Conservation (phyloP, 345 rosid species). For the Camelina laxa region DNA sequence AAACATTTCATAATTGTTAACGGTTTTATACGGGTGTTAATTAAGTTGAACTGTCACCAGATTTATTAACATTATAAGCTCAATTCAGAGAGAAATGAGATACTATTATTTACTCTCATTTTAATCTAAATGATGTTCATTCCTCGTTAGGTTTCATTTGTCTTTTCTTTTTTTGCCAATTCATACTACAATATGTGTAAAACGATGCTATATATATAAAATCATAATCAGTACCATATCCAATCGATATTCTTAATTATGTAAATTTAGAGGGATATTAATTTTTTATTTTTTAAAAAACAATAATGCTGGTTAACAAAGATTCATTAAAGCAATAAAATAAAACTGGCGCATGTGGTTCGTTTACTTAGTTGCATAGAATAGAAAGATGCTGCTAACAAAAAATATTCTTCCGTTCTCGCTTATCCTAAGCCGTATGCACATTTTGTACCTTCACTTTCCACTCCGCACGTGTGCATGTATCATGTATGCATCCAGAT, state of each 20-base stretch:
- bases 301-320: constrained; percentile 2
- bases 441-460: constrained; percentile 29
- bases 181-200: background rate
- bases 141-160: too few relatives aligned
- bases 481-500: background rate
- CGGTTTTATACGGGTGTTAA: background rate
- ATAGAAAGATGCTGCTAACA: constrained; percentile 16
- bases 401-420: constrained; percentile 28
- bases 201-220: background rate
- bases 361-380: constrained; percentile 28
- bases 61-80: background rate
- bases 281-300: background rate
- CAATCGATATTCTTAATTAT: background rate
- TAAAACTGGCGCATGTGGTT: constrained; percentile 30
- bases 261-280: too few relatives aligned
- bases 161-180: background rate
- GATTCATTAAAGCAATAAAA: background rate
- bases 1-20: background rate
- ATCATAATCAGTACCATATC: background rate
- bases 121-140: too few relatives aligned
- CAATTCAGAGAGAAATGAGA: too few relatives aligned
- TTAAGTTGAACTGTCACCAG: background rate
- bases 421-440: constrained; percentile 41
- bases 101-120: too few relatives aligned
- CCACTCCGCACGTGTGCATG: constrained; percentile 34